Base-by-base conservation (phyloP, 2,329 filamentous ascomycete genomes). In the Claviceps africana region DNA sequence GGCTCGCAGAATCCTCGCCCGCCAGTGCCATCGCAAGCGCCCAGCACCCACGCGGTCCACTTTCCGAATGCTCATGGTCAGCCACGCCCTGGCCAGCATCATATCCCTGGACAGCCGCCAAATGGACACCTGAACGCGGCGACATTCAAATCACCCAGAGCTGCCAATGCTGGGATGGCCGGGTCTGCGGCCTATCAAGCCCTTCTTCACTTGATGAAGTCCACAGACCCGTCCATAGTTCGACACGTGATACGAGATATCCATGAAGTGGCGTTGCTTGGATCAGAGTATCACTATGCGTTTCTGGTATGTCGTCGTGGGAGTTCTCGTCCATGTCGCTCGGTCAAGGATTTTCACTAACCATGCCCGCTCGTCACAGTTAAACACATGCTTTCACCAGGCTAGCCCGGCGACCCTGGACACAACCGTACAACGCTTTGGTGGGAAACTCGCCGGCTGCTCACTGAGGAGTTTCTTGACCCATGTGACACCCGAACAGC, bases 211-310 rank as follows among this genome's bases (percentile, higher is more conserved):
- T 31, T 68, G 21, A 61, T 79, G 4, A 64, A 67, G 17, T 67
- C 68, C 43, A 64, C 70, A 15, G 56, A 70, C 7, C 65, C 74
- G 0, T 64, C 71, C 33, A 68, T 70, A n/a, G 72, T 78, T 21
- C 68, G 75, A 13, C 70, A 72, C 45, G 68, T 69, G 1, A 57
- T 79, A 11, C 67, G 76, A 25, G 75, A 77, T 55, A 67, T 72
- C 51, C 77, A 74, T 72, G 65, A 75, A 43, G 76, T 72, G 56
- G 71, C 70, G 19, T 55, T 78, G 2, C 51, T 72, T 3, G 76
- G 76, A 10, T 75, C 72, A 4, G 71, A 76, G 11, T 78, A 75
- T 53, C 76, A 79, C 54, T 65, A 71, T 43, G 68, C 71, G 2
- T 79, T 79, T 55, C 53, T 79, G 51, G 75, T 79, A 61, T 67